Percentiles rank a stretch among this genome's conserved stretches.
Conservation (phyloP, 768 basidiomycete species). For the Xerocomellus intermedius region DNA sequence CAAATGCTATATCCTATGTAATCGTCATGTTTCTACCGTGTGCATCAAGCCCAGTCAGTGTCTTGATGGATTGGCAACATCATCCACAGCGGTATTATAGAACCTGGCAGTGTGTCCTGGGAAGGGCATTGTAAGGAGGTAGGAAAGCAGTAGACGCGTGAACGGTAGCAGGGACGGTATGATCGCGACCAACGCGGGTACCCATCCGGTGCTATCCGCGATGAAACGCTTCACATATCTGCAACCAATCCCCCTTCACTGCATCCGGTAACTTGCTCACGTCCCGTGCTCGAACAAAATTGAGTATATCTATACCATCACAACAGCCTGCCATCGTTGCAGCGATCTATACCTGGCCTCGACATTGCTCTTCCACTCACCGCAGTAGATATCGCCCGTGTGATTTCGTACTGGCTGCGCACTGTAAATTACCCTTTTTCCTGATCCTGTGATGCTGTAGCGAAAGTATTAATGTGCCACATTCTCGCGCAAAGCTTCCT, state of each 20-base stretch:
- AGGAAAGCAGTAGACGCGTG: not conserved
- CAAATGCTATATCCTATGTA: too few relatives aligned
- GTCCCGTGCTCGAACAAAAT: not conserved
- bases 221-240: constrained; percentile 11
- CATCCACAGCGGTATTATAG: not conserved
- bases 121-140: constrained; percentile 2
- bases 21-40: not conserved
- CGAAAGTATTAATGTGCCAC: not conserved
- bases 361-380: not conserved
- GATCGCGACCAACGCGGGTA: constrained; percentile 13
- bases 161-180: too few relatives aligned
- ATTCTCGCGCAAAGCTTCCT: constrained; percentile 13
- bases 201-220: constrained; percentile 10
- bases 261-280: constrained; percentile 10
- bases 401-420: constrained; percentile 1
- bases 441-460: constrained; percentile 21
- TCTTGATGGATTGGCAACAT: constrained; percentile 14
- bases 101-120: constrained; percentile 11
- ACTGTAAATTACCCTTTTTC: not conserved
- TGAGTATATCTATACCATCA: not conserved
- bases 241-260: not conserved
- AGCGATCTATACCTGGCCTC: not conserved
- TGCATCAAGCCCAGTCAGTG: too few relatives aligned
- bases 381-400: not conserved
- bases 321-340: constrained; percentile 12